Conservation (phyloP, 169 alveolate genomes). For the Plasmodium cynomolgi region DNA sequence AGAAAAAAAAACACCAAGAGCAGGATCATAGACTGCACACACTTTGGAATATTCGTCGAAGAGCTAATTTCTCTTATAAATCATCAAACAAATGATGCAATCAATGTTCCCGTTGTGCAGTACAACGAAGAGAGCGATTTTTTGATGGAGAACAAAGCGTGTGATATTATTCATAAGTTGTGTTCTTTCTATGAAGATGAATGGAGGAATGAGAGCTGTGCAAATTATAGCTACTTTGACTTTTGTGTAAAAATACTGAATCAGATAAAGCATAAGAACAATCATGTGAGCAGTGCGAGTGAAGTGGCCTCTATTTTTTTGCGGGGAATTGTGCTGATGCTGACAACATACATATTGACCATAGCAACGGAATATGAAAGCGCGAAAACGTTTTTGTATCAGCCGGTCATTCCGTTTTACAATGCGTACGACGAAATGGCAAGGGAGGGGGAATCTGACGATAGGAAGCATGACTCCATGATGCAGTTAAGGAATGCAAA, state of each 20-base stretch:
- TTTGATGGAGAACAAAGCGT: constrained; percentile 47
- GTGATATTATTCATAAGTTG: constrained; percentile 49
- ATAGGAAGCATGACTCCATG: constrained; percentile 5
- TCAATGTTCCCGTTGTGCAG: constrained; percentile 45
- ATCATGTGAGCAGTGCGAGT: constrained; percentile 64
- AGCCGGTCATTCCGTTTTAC: constrained; percentile 74
- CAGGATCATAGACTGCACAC: constrained; percentile 62
- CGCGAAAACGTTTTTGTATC: constrained; percentile 49
- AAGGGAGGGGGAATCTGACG: neutral
- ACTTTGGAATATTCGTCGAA: constrained; percentile 74
- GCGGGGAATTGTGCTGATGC: constrained; percentile 71
- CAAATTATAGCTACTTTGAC: constrained; percentile 9
- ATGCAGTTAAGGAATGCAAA: neutral
- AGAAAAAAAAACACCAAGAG: constrained; percentile 58
- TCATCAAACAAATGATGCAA: constrained; percentile 54
- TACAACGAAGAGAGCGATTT: constrained; percentile 20
- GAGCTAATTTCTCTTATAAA: constrained; percentile 60
- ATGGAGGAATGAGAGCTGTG: constrained; percentile 6
- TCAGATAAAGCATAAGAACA: constrained; percentile 64
- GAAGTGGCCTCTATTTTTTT: constrained; percentile 75
- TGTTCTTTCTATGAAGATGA: constrained; percentile 56
- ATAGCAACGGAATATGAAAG: constrained; percentile 67
- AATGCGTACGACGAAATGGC: constrained; percentile 42
- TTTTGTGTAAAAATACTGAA: constrained; percentile 39
- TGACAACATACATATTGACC: constrained; percentile 63